These are phyloP conservation scores for Colletotrichum ledebouriae DNA, from an alignment of 2,329 filamentous ascomycete species.

Conservation along the genomic window DNA sequence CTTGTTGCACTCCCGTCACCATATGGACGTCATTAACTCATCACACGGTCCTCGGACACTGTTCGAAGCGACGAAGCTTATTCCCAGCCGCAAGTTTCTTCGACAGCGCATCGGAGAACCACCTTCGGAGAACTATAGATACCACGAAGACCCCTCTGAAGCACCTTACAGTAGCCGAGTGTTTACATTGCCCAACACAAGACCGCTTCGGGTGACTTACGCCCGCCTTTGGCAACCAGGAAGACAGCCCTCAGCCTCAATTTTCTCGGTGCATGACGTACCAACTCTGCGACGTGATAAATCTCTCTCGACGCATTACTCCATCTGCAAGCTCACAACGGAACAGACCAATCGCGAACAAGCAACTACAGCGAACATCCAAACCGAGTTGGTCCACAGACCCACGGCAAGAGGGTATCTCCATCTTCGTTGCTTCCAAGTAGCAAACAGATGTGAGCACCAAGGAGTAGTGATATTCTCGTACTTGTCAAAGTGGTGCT, in stretches of 20 bases:
- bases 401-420: neutral
- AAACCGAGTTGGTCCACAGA: neutral
- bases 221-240: neutral
- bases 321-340: neutral
- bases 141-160: neutral
- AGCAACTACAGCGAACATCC: neutral
- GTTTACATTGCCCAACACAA: neutral
- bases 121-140: neutral
- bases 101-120: neutral
- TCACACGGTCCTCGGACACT: neutral
- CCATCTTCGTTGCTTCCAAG: neutral
- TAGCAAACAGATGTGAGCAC: neutral
- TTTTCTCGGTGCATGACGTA: neutral
- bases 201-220: neutral
- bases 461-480: neutral
- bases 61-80: conserved; percentile 1
- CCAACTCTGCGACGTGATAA: neutral
- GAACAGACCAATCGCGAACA: neutral
- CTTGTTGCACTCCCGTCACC: neutral
- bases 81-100: neutral
- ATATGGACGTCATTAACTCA: neutral
- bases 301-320: neutral
- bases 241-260: neutral
- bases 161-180: neutral
- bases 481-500: neutral